Conservation (phyloP, 2,329 filamentous ascomycete species). For the Cytospora leucostoma region DNA sequence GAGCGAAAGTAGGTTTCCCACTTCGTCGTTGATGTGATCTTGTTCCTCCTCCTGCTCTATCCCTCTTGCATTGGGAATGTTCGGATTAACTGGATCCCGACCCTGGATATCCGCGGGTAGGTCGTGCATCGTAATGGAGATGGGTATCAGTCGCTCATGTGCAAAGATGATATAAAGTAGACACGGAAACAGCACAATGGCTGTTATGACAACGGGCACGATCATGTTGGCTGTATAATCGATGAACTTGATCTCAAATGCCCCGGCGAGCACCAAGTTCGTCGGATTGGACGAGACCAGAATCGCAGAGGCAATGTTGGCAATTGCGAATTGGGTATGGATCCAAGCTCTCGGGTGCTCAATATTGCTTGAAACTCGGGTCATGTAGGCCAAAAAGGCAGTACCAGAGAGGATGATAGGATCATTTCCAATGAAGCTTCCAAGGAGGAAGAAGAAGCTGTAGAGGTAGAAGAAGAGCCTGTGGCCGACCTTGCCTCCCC, state of each 20-base stretch:
- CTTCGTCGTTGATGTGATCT: conserved; percentile 46
- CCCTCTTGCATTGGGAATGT: conserved; percentile 67
- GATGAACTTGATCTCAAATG: conserved; percentile 71
- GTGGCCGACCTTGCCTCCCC: conserved; percentile 67
- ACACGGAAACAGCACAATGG: conserved; percentile 68
- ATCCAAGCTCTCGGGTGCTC: conserved; percentile 72
- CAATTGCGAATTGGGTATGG: conserved; percentile 68
- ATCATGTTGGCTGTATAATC: conserved; percentile 78
- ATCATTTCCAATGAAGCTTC: conserved; percentile 72
- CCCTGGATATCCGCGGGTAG: conserved; percentile 58
- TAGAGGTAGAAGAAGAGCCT: conserved; percentile 73
- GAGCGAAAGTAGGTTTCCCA: conserved; percentile 59
- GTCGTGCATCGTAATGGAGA: conserved; percentile 67
- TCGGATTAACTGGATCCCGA: conserved; percentile 67
- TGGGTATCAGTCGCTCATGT: conserved; percentile 63
- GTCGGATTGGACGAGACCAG: conserved; percentile 78
- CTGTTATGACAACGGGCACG: conserved; percentile 69
- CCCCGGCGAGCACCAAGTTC: conserved; percentile 72
- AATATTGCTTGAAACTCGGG: conserved; percentile 72
- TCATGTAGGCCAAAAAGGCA: conserved; percentile 76
- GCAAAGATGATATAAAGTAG: conserved; percentile 70
- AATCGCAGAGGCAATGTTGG: conserved; percentile 74
- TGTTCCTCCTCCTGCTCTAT: conserved; percentile 54
- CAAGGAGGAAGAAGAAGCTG: conserved; percentile 68
- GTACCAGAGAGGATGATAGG: conserved; percentile 75